phyloP scores from a whole-genome alignment of 1,284 basidiomycete genomes.

The Sanghuangporus sanghuang region DNA sequence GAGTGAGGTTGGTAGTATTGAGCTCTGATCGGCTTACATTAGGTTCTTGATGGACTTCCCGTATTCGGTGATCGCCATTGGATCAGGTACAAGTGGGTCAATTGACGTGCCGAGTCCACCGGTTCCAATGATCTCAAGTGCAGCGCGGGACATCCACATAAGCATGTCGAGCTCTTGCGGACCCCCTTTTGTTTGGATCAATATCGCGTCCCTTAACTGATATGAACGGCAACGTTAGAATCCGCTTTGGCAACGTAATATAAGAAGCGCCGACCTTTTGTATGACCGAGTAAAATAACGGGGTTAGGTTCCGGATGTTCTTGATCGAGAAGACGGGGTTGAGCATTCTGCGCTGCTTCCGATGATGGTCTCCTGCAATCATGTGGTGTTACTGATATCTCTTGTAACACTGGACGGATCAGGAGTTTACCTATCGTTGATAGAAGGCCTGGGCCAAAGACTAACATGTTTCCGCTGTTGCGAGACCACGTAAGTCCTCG shows the following conservation, averaged over 20 bases:
- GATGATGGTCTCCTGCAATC: constrained; percentile 17
- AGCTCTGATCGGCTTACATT: constrained; percentile 6
- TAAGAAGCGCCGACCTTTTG: constrained; percentile 12
- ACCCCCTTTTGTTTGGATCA: constrained; percentile 10
- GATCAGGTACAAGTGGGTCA: constrained; percentile 15
- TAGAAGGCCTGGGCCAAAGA: constrained; percentile 18
- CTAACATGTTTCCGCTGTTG: constrained; percentile 15
- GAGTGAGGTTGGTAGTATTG: neutral
- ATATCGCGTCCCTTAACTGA: constrained; percentile 16
- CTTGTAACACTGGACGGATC: neutral
- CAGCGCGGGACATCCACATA: constrained; percentile 18
- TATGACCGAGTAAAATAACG: constrained; percentile 15
- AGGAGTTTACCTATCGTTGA: constrained; percentile 13
- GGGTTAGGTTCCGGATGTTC: constrained; percentile 18
- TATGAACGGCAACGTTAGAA: neutral
- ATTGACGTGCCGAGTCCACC: constrained; percentile 18
- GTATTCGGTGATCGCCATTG: constrained; percentile 14
- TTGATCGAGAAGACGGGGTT: constrained; percentile 20
- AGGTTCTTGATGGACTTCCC: constrained; percentile 18
- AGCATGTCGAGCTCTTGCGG: constrained; percentile 16
- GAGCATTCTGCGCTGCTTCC: constrained; percentile 19
- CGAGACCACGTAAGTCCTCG: neutral
- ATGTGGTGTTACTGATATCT: neutral
- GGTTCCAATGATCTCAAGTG: constrained; percentile 17
- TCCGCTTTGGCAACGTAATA: neutral